Base-by-base conservation (phyloP, 1,284 basidiomycete genomes). In the Pseudozyma pruni region DNA sequence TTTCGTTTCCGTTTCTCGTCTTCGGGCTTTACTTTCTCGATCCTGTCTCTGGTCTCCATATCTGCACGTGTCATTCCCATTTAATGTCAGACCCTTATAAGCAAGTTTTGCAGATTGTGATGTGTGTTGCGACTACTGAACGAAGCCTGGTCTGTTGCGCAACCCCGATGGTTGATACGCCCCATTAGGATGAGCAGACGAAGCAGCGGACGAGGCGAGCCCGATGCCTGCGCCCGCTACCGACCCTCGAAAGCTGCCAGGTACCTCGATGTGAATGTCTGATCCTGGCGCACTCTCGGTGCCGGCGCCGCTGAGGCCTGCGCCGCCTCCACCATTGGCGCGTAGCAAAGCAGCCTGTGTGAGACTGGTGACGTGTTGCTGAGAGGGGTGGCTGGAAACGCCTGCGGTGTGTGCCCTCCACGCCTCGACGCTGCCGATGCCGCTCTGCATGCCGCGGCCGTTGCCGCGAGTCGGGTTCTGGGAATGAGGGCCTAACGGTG, bases 401-500 rank as follows among this genome's bases (percentile, higher is more conserved):
- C 67, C 67, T n/a, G 67, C 67, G 2, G 67, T 49, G 39, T 70
- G 67, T 11, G 67, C 67, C 35, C 67, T 50, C 67, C 67, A 70
- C 3, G 67, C 67, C 29, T 70, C 67, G 34, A 70, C 67, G 42
- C 67, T 70, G 23, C 60, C 51, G n/a, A 62, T 56, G 14, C 50
- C 47, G 42, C 32, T 53, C 1, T 49, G 54, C 50, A 54, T 44
- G 23, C 34, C 37, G 27, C 43, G 41, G 0, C 44, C 54, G 8
- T 29, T 20, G 22, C 11, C 13, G 9, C 56, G 48, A 8, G 33
- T 17, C 8, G 45, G 10, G 16, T 37, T 27, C n/a, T n/a, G n/a
- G n/a, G 51, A 31, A 32, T 39, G 16, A 4, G 48, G 13, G 9
- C 37, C 32, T 39, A 42, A 22, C 16, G 29, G 19, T 20, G 60